Conservation (phyloP, 106 monocot genomes). For the Agapanthus africanus region DNA sequence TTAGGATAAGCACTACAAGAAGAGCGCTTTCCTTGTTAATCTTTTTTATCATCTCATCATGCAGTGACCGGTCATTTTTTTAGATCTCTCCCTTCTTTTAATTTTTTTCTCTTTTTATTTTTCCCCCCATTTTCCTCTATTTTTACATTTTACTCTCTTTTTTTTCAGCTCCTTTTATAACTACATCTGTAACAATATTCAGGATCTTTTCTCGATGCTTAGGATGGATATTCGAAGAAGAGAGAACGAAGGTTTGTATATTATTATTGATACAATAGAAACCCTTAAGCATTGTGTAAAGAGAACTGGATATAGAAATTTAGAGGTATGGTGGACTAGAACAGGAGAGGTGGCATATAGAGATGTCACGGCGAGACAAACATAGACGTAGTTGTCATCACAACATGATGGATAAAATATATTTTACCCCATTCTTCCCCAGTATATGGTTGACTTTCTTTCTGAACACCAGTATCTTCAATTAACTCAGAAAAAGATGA, state of each 20-base stretch:
- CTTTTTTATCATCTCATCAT: too few species aligned
- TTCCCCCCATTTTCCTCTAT: too few species aligned
- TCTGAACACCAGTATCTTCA: slow-evolving; percentile 1
- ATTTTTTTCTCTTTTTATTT: too few species aligned
- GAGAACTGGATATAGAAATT: too few species aligned
- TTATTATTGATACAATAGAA: neutral
- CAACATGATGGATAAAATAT: neutral
- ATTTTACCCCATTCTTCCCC: too few species aligned
- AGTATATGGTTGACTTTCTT: neutral
- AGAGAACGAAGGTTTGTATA: neutral
- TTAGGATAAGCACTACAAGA: too few species aligned
- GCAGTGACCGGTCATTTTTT: too few species aligned
- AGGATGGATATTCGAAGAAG: neutral
- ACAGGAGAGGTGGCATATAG: neutral
- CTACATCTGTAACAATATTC: too few species aligned
- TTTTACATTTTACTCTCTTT: too few species aligned
- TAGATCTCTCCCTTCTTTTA: too few species aligned
- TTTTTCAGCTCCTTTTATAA: too few species aligned
- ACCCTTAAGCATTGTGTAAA: neutral
- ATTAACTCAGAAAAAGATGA: neutral
- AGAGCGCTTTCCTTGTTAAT: too few species aligned
- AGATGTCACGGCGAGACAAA: neutral
- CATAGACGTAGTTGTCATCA: neutral
- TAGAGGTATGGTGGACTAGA: neutral
- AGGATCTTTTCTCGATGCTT: neutral